Conservation (phyloP, 2,329 filamentous ascomycete species). For the Botryotinia convoluta region DNA sequence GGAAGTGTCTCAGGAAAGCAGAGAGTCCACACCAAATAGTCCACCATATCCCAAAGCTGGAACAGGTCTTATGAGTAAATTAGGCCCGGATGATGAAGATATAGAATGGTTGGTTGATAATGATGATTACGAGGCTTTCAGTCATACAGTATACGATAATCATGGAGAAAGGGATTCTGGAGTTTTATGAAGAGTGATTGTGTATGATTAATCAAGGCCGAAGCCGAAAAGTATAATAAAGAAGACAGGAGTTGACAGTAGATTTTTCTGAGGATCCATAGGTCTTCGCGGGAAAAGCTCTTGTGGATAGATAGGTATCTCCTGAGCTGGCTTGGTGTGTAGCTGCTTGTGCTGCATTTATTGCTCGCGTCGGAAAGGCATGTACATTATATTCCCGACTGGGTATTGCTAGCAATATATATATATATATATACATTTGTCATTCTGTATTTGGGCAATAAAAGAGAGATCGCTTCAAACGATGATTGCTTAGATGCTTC, state of each 20-base stretch:
- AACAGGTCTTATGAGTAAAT: slow-evolving; percentile 52
- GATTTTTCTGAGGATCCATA: background rate
- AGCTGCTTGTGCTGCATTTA: background rate
- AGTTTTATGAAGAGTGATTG: background rate
- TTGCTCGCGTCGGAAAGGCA: background rate
- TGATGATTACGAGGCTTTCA: slow-evolving; percentile 38
- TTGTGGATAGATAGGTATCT: background rate
- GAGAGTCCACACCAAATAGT: slow-evolving; percentile 53
- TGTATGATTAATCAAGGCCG: background rate
- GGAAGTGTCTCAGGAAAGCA: slow-evolving; percentile 39
- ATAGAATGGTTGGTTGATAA: slow-evolving; percentile 62
- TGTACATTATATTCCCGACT: background rate
- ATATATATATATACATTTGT: background rate
- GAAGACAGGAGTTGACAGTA: background rate
- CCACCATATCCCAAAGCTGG: slow-evolving; percentile 62
- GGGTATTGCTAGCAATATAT: background rate
- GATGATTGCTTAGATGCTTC: background rate
- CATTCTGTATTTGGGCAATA: background rate
- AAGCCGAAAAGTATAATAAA: background rate
- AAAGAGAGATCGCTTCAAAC: background rate
- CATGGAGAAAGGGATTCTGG: slow-evolving; percentile 26
- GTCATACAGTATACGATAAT: slow-evolving; percentile 37
- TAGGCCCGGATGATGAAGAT: slow-evolving; percentile 57
- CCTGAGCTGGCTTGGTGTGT: background rate
- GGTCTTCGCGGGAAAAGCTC: background rate